Evolutionary conservation across 306 rosid species (phyloP).

Genomic region (Casuarina glauca): DNA sequence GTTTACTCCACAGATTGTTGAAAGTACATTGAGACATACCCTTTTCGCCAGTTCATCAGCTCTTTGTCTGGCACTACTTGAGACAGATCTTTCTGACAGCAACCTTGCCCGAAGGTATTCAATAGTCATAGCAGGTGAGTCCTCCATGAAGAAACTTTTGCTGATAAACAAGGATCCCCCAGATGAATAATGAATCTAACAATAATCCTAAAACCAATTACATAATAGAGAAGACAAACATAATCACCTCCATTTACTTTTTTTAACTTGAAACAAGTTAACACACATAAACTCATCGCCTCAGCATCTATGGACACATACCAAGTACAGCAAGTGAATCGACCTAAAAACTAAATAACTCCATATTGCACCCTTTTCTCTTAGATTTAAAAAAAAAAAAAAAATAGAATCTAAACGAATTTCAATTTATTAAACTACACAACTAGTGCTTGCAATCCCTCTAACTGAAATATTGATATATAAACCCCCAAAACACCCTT

Average conservation of each 20-base stretch:
- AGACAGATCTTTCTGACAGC: conserved; percentile 84
- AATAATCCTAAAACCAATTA: conserved; percentile 14
- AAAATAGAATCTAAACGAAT: neutral
- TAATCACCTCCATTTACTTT: neutral
- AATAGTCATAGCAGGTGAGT: conserved; percentile 69
- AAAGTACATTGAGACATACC: conserved; percentile 43
- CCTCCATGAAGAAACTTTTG: conserved; percentile 54
- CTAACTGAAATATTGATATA: neutral
- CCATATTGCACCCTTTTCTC: neutral
- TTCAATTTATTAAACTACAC: neutral
- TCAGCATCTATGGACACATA: neutral
- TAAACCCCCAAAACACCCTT: neutral
- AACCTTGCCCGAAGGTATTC: conserved; percentile 87
- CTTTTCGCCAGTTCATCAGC: conserved; percentile 72
- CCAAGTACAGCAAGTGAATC: neutral
- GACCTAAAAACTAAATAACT: neutral
- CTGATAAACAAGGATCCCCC: conserved; percentile 34
- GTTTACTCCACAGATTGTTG: conserved; percentile 23
- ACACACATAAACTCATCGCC: neutral
- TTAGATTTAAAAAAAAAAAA: neutral
- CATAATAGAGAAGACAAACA: neutral
- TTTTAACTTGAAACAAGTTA: neutral
- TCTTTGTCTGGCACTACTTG: conserved; percentile 83
- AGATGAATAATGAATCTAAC: conserved; percentile 23
- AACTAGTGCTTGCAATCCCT: neutral